Conservation (phyloP, 1,284 basidiomycete species). For the Ceratobasidium sp. region DNA sequence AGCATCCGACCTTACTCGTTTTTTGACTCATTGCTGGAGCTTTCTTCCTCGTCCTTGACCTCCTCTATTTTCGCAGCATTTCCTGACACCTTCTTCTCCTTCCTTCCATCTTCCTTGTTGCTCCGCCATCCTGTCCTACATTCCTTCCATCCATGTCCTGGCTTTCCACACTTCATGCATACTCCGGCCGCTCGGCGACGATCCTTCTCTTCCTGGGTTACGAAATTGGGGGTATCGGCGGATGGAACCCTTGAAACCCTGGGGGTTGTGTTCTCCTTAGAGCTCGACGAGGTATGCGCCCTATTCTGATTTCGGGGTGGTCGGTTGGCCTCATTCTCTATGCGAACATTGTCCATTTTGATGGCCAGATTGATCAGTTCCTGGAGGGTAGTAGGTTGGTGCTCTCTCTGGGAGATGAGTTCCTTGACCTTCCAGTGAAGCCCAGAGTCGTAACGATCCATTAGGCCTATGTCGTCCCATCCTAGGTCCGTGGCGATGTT, state of each 20-base stretch:
- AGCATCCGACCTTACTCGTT: neutral
- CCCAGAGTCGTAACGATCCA: neutral
- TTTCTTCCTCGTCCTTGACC: neutral
- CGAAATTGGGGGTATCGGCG: neutral
- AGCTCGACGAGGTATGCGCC: neutral
- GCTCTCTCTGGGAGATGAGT: neutral
- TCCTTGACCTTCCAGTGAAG: slow-evolving; percentile 6
- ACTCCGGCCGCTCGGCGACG: neutral
- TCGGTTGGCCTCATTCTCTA: neutral
- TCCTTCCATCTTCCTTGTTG: neutral
- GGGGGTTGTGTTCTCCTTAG: neutral
- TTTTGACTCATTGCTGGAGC: neutral
- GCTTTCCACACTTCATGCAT: slow-evolving; percentile 9
- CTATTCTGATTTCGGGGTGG: neutral
- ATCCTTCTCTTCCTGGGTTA: neutral
- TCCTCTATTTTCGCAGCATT: neutral
- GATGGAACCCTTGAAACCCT: neutral
- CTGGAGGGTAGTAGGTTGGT: neutral
- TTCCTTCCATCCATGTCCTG: neutral
- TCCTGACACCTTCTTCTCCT: neutral
- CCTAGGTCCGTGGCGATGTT: neutral
- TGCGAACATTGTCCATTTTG: neutral
- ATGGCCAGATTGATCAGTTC: neutral
- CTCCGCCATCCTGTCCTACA: neutral
- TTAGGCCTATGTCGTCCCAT: neutral